A percentile compares a stretch with the other conserved stretches of the same genome.
These are phyloP conservation scores for Chionographis japonica DNA, from an alignment of 106 monocot species.

Conservation along the genomic window DNA sequence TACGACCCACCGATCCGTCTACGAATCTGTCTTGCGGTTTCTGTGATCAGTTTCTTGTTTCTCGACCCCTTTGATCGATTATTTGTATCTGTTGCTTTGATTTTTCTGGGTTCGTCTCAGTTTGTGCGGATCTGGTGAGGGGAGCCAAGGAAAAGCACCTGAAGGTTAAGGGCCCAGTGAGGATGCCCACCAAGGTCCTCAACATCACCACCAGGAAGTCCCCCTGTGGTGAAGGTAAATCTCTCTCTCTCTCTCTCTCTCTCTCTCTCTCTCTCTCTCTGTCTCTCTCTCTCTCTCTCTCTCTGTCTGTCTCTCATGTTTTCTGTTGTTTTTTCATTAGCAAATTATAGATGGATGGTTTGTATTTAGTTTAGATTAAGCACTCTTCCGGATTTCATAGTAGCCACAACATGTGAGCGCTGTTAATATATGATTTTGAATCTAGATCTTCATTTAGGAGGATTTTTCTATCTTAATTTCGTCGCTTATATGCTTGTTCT, in stretches of 20 bases:
- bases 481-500: no score
- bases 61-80: not conserved
- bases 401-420: no score
- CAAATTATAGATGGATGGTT: no score
- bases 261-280: not conserved
- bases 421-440: no score
- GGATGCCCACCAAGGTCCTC: slow-evolving; percentile 73
- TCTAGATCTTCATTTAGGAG: no score
- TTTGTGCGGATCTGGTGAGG: slow-evolving; percentile 65
- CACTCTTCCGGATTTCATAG: no score
- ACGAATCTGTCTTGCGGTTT: no score
- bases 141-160: slow-evolving; percentile 65
- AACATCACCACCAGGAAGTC: slow-evolving; percentile 66
- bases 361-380: no score
- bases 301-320: not conserved
- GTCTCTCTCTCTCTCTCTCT: not conserved
- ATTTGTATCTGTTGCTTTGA: not conserved
- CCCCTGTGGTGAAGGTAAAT: slow-evolving; percentile 62
- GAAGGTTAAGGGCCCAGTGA: slow-evolving; percentile 60
- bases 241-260: not conserved
- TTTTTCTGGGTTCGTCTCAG: slow-evolving; percentile 8
- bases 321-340: no score
- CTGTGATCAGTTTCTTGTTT: no score
- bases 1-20: no score
- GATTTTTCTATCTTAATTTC: no score